phyloP scores from a whole-genome alignment of 106 monocot species.

The Dactylorhiza incarnata region DNA sequence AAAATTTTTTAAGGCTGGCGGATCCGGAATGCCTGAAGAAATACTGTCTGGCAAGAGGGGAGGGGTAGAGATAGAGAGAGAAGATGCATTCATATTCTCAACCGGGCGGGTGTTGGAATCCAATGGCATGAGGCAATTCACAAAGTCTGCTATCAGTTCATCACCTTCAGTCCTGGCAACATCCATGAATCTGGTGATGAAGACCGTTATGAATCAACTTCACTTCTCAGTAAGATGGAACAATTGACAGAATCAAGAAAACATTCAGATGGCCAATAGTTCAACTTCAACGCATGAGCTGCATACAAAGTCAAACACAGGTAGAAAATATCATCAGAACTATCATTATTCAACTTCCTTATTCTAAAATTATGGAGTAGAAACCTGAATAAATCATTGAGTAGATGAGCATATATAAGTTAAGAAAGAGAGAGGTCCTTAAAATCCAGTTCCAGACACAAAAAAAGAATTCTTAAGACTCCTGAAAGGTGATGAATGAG shows the following conservation, averaged over 20 bases:
- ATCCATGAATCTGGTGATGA: conserved; percentile 35
- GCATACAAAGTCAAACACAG: too few species aligned
- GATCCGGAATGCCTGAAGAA: conserved; percentile 16
- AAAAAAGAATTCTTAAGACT: too few species aligned
- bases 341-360: too few species aligned
- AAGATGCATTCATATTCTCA: conserved; percentile 25
- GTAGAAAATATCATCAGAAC: too few species aligned
- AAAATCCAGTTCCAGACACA: too few species aligned
- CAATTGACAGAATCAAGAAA: not conserved
- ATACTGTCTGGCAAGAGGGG: conserved; percentile 13
- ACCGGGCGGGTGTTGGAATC: conserved; percentile 31
- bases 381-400: too few species aligned
- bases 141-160: conserved; percentile 82
- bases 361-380: too few species aligned
- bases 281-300: too few species aligned
- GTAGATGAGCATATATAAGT: too few species aligned
- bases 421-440: too few species aligned
- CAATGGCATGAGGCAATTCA: conserved; percentile 82
- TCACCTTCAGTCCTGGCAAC: conserved; percentile 48
- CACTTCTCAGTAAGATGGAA: not conserved
- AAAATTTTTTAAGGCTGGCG: conserved; percentile 22
- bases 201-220: not conserved
- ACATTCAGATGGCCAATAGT: too few species aligned
- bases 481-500: too few species aligned
- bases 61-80: conserved; percentile 12